These are phyloP conservation scores for Grosmannia huntii DNA, from an alignment of 2,329 filamentous ascomycete genomes.

Conservation along the genomic window DNA sequence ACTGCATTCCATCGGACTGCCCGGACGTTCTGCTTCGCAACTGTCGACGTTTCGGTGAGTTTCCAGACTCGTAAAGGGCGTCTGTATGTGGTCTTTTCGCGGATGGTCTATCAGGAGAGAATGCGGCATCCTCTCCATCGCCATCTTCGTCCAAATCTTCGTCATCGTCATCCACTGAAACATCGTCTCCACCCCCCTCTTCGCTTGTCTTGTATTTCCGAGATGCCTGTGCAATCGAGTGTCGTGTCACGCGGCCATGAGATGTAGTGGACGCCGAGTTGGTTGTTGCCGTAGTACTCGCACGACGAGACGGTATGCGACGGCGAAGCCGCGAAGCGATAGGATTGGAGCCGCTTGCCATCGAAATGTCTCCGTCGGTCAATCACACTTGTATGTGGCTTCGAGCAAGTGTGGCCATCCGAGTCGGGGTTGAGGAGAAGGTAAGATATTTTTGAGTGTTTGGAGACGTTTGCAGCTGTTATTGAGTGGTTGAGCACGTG, in stretches of 20 bases:
- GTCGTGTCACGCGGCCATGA: constrained; percentile 6
- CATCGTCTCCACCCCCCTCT: constrained; percentile 3
- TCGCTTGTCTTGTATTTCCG: constrained; percentile 2
- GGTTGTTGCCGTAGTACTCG: not conserved
- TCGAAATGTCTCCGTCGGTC: not conserved
- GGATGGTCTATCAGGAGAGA: not conserved
- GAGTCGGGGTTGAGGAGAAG: not conserved
- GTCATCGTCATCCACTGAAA: not conserved
- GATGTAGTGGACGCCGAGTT: not conserved
- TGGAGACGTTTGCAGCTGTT: not conserved
- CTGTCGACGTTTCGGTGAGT: not conserved
- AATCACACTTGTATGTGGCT: not conserved
- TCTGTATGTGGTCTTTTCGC: not conserved
- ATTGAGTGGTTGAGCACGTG: not conserved
- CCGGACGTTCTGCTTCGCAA: not conserved
- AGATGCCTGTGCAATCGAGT: not conserved
- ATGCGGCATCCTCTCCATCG: not conserved
- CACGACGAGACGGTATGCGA: not conserved
- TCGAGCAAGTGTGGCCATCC: not conserved
- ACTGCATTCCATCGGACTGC: not conserved
- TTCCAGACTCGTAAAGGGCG: not conserved
- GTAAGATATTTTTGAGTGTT: not conserved
- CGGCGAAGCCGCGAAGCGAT: constrained; percentile 6
- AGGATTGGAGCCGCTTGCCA: not conserved
- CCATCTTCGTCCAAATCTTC: not conserved